Base-by-base conservation (phyloP, 805 yeast species). In the Yarrowia sp. region DNA sequence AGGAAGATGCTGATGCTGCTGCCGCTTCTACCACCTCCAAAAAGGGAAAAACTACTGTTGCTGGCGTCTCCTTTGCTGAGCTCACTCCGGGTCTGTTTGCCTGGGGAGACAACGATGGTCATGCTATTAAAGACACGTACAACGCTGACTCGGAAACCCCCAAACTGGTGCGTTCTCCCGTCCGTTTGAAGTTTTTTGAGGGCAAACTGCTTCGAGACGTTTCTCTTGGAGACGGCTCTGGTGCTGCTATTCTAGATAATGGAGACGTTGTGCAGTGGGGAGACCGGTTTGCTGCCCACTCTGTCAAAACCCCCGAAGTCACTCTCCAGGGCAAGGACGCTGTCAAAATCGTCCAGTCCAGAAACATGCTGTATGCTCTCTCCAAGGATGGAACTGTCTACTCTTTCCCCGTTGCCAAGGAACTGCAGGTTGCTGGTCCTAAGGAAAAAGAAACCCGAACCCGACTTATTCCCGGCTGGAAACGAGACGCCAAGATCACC, bases 221-320 rank as follows among this genome's bases (percentile, higher is more conserved):
- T 4, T 77, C 79, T 21, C 71, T 90, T 1, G 78, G 80, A 24
- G 80, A 79, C 5, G 74, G 75, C 8, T 73, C 78, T 33, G 82
- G 77, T 0, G 73, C 81, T 4, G 91, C 91, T 0, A 82, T 90
- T 17, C 83, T 86, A 67, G 79, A 80, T 0, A 82, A 81, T 16
- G 98, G 98, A 19, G 83, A 88, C 70, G 79, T 91, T 33, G 85
- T 84, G 64, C 89, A 88, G 71, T 90, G 92, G 89, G 85, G 85
- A n/a, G 70, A 74, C 30, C 82, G 80, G 0, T 71, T 71, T 63
- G 71, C 74, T 46, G 64, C 69, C 4, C 67, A 68, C 6, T 73
- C 78, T 17, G 67, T 69, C 0, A 65, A 71, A 4, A 68, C 67
- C 1, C 81, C 82, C 3, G 65, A 70, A 52, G 65, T 71, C 22